These are phyloP conservation scores for Xylaria sp. DNA, from an alignment of 2,329 filamentous ascomycete genomes.

Conservation along the genomic window DNA sequence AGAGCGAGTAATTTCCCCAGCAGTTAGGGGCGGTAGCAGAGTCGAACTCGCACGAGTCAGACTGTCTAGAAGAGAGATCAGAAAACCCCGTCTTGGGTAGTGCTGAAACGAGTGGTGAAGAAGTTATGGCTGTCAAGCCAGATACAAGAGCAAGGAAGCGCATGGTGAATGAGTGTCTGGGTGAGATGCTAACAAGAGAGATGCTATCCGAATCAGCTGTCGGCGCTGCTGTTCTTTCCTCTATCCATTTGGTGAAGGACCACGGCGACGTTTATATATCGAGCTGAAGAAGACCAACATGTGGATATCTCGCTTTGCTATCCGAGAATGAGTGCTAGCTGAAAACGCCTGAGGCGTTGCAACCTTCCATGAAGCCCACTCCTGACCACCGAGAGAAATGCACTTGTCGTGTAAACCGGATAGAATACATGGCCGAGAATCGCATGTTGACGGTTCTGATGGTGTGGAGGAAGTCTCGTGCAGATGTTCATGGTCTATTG, in stretches of 20 bases:
- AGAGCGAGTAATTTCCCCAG: slow-evolving; percentile 61
- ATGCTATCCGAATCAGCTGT: slow-evolving; percentile 28
- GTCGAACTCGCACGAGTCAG: slow-evolving; percentile 41
- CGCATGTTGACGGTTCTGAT: slow-evolving; percentile 13
- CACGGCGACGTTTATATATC: slow-evolving; percentile 33
- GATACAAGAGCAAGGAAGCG: slow-evolving; percentile 30
- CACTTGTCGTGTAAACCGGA: slow-evolving; percentile 12
- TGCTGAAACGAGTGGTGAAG: slow-evolving; percentile 38
- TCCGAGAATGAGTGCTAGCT: background rate
- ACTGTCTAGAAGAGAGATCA: slow-evolving; percentile 33
- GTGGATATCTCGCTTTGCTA: background rate
- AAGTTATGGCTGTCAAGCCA: slow-evolving; percentile 39
- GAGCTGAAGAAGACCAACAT: background rate
- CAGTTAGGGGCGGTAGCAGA: slow-evolving; percentile 48
- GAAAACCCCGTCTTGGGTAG: slow-evolving; percentile 30
- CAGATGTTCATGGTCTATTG: slow-evolving; percentile 28
- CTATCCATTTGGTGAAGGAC: slow-evolving; percentile 18
- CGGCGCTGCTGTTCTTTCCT: slow-evolving; percentile 31
- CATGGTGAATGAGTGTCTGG: slow-evolving; percentile 39
- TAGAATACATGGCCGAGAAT: slow-evolving; percentile 11
- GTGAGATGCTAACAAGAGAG: slow-evolving; percentile 18
- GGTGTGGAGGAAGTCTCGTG: slow-evolving; percentile 33
- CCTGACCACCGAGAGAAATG: slow-evolving; percentile 10
- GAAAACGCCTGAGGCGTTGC: slow-evolving; percentile 7
- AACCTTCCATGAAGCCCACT: slow-evolving; percentile 18